Base-by-base conservation (phyloP, 495 filamentous ascomycete species). In the Hypoxylon trugodes region DNA sequence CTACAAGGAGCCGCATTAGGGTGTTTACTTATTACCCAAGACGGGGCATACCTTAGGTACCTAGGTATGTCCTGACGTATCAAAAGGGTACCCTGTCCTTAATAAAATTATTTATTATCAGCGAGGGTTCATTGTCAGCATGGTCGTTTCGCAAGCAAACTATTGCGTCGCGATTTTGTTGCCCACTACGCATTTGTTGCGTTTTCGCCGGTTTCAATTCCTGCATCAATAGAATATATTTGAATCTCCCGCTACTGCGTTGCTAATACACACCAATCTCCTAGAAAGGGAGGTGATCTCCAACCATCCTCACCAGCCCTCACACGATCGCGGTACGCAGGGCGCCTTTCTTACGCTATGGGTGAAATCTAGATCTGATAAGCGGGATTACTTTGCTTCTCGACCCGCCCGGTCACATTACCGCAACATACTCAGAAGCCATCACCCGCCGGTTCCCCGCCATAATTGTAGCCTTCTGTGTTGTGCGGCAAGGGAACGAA, bases 231-330 rank as follows among this genome's bases (percentile, higher is more conserved):
- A 45, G 15, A 51, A 57, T 13, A 51, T 21, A 37, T 8, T 19
- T 51, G 6, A 26, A 15, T 37, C 43, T 43, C 19, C 37, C 51
- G 51, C 50, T 53, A 57, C 43, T 35, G 43, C 26, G 6, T 46
- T 32, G 13, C 15, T 40, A 35, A 43, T 37, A 59, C 41, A 43
- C 49, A 46, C 21, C 13, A 30, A 37, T 9, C 5, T 37, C 33
- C 37, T 32, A 37, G 37, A 56, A 36, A 26, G 41, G 59, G 59
- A 57, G 51, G 33, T 63, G 51, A 56, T 57, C 51, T 63, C 49
- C 42, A 61, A 36, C 32, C n/a, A 32, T 1, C n/a, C 30, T 46
- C 45, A 35, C 38, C 15, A 24, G 28, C 35, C 21, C 33, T 15
- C 10, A 9, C 15, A 40, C 16, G 6, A 19, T 36, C 21, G n/a